Evolutionary conservation across 2,329 filamentous ascomycete genomes (phyloP).

Genomic region (Pyrenochaeta sp.): DNA sequence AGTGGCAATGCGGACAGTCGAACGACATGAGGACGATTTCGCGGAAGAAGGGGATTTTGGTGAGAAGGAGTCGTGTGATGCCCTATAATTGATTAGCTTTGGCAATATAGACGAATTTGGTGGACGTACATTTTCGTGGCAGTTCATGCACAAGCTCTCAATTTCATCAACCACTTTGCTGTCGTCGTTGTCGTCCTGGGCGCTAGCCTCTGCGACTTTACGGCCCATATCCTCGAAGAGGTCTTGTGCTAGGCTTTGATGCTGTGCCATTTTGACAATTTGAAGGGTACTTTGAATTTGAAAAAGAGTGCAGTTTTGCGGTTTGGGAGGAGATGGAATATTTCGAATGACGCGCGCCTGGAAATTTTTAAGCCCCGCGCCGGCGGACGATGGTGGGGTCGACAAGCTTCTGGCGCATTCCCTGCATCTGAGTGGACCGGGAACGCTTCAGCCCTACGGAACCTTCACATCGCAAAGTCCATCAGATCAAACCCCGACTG

Average conservation of each 20-base stretch:
- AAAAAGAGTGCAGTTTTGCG: constrained; percentile 4
- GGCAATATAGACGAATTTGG: background rate
- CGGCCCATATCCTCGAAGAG: constrained; percentile 62
- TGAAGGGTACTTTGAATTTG: background rate
- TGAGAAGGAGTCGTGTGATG: constrained; percentile 83
- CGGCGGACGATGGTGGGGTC: constrained; percentile 32
- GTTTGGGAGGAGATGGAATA: constrained; percentile 13
- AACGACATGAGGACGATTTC: constrained; percentile 99
- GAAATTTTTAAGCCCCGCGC: constrained; percentile 46
- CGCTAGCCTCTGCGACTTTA: constrained; percentile 54
- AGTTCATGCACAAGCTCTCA: constrained; percentile 64
- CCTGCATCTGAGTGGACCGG: constrained; percentile 24
- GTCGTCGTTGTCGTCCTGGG: constrained; percentile 46
- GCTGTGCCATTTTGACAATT: constrained; percentile 43
- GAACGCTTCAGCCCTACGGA: constrained; percentile 37
- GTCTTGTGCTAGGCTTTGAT: constrained; percentile 52
- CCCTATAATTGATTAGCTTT: constrained; percentile 64
- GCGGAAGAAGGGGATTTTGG: constrained; percentile 94
- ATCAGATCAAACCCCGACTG: constrained; percentile 57
- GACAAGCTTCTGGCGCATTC: constrained; percentile 33
- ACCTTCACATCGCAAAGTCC: constrained; percentile 60
- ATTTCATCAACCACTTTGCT: constrained; percentile 61
- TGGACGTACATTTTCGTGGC: constrained; percentile 55
- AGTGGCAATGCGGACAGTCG: constrained; percentile 84
- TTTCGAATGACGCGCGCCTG: constrained; percentile 27